Percentiles rank a stretch among this genome's conserved stretches.
Evolutionary conservation across 2,329 filamentous ascomycete genomes (phyloP).

Genomic region (Dryadomyces quercivorus): DNA sequence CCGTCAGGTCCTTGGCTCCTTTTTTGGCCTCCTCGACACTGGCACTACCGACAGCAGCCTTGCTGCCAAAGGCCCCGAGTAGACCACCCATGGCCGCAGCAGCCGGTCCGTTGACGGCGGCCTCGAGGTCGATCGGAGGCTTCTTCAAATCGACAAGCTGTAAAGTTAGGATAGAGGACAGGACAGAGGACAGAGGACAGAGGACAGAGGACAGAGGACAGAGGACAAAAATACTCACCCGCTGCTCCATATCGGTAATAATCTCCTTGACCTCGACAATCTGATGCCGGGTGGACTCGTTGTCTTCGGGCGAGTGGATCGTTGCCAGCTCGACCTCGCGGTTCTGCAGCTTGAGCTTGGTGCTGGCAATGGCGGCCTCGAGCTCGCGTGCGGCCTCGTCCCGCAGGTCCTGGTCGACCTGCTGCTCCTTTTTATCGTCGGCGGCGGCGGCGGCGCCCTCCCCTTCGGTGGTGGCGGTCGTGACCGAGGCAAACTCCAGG

Average conservation of each 20-base stretch:
- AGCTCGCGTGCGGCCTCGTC: slow-evolving; percentile 61
- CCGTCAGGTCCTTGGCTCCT: slow-evolving; percentile 59
- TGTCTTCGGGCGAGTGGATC: slow-evolving; percentile 52
- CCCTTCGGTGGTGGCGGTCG: slow-evolving; percentile 26
- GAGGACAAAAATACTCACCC: slow-evolving; percentile 29
- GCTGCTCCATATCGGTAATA: slow-evolving; percentile 64
- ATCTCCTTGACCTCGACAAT: slow-evolving; percentile 69
- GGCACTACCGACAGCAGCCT: slow-evolving; percentile 41
- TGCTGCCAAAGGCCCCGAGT: slow-evolving; percentile 38
- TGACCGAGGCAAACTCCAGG: slow-evolving; percentile 82
- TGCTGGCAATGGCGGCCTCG: slow-evolving; percentile 61
- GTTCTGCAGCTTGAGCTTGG: slow-evolving; percentile 55
- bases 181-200: background rate
- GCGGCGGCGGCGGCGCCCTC: slow-evolving; percentile 20
- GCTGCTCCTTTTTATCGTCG: slow-evolving; percentile 24
- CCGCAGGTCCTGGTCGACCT: slow-evolving; percentile 56
- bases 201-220: background rate
- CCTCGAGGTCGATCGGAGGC: slow-evolving; percentile 45
- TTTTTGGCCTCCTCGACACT: slow-evolving; percentile 62
- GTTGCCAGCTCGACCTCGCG: slow-evolving; percentile 56
- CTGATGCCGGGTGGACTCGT: slow-evolving; percentile 46
- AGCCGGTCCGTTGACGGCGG: slow-evolving; percentile 38
- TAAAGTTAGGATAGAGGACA: no score
- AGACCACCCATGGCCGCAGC: slow-evolving; percentile 44
- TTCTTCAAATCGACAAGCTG: slow-evolving; percentile 57